Evolutionary conservation across 1,139 yeast genomes (phyloP), one percentile per base, ranked within the genome.

Genomic region (Eremothecium sinecaudum): DNA sequence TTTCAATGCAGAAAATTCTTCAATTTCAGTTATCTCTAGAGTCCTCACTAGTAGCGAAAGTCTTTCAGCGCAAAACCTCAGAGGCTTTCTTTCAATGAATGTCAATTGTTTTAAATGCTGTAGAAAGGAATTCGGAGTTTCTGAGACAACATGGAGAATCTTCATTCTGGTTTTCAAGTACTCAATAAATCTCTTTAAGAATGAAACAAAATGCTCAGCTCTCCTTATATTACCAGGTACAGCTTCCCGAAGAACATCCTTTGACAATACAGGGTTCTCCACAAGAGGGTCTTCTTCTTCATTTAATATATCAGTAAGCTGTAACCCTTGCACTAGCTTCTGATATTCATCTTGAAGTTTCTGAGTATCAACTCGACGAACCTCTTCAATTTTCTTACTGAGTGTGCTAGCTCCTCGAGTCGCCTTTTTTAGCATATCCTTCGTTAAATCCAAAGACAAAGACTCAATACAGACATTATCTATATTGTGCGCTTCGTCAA

Each of bases 401-500:
- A 87, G 64, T 34, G 81, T 73, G 42, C 71, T 73, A 0, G 95
- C 95, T 40, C 98, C 97, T 53, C 61, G 81, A 49, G 75, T 71
- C 18, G 79, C 97, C 59, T 68, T 79, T 50, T 73, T 79, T 62
- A 76, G 67, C 49, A 73, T 77, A 61, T 94, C 97, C 61, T 74
- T 93, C 38, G 80, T 90, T 60, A 67, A 69, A 54, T 92, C 98
- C 35, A 90, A 70, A 9, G 96, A 84, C 34, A 90, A 63, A 1
- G 98, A 82, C 58, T 90, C 99, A 41, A 90, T 90, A 64, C 98
- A 90, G 38, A 90, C 99, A 66, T 90, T 90, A 69, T 90, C 98
- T 39, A 90, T 90, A 61, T 90, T 90, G 60, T 90, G 99, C 33
- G 98, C 98, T 62, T 90, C 99, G 62, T 90, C 99, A 55, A 90